Base-by-base conservation (phyloP, 192 early-diverging fungal species). In the Coemansia sp. region DNA sequence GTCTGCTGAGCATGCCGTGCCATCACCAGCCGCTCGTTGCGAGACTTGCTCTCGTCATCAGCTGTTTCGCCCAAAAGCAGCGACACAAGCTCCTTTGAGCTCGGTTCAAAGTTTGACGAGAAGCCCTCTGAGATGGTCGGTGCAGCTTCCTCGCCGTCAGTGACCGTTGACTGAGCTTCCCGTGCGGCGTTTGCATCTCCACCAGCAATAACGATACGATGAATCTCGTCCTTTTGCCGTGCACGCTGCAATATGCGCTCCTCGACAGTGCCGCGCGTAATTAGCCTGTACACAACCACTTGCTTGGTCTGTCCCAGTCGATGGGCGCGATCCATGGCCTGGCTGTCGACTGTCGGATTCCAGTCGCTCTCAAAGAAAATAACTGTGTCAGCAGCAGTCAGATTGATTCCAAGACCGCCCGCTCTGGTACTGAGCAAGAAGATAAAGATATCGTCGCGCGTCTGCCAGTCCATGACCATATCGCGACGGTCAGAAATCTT, bases 401-500 rank as follows among this genome's bases (percentile, higher is more conserved):
- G 85, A 57, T 95, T 95, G 61, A 93, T 91, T 56, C 91, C 93
- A 39, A 95, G 73, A 8, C 91, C 91, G 73, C 91, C 91, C 27
- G 91, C 91, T 57, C 91, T 83, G 4, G 90, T 91, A 71, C 86
- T 88, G 27, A 92, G 83, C 75, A 91, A 69, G 53, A 92, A 93
- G 41, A 90, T 87, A 56, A 95, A 95, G 25, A 92, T 85, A 52
- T 95, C 91, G 30, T 85, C 81, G 55, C 80, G 71, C 5, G 91
- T 93, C 71, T 95, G 93, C 91, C 91, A 95, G 66, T 95, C 93
- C 47, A 83, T 83, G n/a, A 95, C 92, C 86, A 94, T 88, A 60
- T 91, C 90, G 17, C 90, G 86, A 50, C 93, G 88, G 49, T 96
- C 91, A 2, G 84, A 84, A 34, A 93, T 91, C 73, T 86, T 88